Evolutionary conservation across 805 yeast species (phyloP), one percentile per base, ranked within the genome.

Genomic region (Barnettozyma siamensis): DNA sequence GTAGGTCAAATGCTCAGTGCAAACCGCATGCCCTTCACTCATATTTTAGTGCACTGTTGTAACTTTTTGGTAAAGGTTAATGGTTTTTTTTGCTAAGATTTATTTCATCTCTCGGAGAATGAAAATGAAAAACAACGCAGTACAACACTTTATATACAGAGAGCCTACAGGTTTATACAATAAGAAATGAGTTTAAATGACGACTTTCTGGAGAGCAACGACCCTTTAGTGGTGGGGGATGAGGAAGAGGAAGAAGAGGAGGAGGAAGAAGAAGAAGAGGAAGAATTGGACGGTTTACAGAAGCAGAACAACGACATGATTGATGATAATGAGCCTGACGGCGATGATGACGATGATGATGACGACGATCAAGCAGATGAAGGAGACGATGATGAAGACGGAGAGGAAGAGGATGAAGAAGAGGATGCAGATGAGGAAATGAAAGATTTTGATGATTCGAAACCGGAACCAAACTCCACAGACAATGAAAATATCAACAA

Each of bases 1-100:
- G 61, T 88, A 93, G 2, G 81, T 75, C 38, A 91, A 67, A 34
- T 78, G 64, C 10, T 68, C 65, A 0, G 89, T 80, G 47, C 73
- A 78, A 15, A 89, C 78, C 33, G 91, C 82, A 33, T 53, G 43
- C n/a, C 35, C 37, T 11, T 19, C 39, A 11, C 19, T 31, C 45
- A 38, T 35, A 19, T 10, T 32, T 21, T 9, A 9, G 24, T 9
- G 24, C 9, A 6, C 7, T 18, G 5, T 13, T 18, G 31, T 6
- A 18, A 12, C 30, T 10, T 15, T 4, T 4, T 17, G 17, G 28
- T n/a, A 12, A 15, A 34, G 24, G 33, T 33, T 21, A 21, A 21
- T n/a, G n/a, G n/a, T n/a, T n/a, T n/a, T n/a, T n/a, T n/a, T n/a
- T n/a, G n/a, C n/a, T n/a, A n/a, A n/a, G n/a, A n/a, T n/a, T n/a